phyloP scores from a whole-genome alignment of 768 basidiomycete species.

The Naganishia onofrii region DNA sequence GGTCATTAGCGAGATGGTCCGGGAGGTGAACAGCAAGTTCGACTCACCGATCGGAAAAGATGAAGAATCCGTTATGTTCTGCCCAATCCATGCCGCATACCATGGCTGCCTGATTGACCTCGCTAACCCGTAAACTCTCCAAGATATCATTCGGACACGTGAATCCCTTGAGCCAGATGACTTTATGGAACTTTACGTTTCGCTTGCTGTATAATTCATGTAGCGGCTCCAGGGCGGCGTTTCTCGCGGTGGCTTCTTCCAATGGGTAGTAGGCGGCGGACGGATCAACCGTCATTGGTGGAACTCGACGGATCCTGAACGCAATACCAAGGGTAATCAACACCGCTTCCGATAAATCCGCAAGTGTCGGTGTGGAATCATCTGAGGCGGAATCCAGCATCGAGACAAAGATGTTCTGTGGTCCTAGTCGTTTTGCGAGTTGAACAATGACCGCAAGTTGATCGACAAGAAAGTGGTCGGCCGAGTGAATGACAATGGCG shows the following conservation, averaged over 20 bases:
- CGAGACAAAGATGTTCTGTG: constrained; percentile 87
- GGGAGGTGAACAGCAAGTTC: background rate
- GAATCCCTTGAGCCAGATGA: constrained; percentile 98
- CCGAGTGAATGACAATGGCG: constrained; percentile 92
- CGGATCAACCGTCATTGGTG: constrained; percentile 86
- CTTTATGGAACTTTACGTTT: constrained; percentile 78
- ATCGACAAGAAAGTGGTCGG: constrained; percentile 98
- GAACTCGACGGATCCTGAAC: constrained; percentile 85
- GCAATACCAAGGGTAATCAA: constrained; percentile 88
- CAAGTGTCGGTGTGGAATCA: constrained; percentile 90
- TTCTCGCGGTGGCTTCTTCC: constrained; percentile 91
- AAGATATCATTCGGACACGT: constrained; percentile 98
- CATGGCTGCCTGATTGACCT: constrained; percentile 90
- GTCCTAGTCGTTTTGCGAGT: constrained; percentile 83
- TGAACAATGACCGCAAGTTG: constrained; percentile 98
- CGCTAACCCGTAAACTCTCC: constrained; percentile 87
- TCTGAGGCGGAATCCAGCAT: constrained; percentile 96
- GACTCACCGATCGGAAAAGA: constrained; percentile 89
- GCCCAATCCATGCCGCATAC: constrained; percentile 99
- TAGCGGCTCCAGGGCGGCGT: constrained; percentile 86
- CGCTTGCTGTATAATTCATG: constrained; percentile 73
- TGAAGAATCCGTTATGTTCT: constrained; percentile 93
- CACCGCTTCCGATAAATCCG: constrained; percentile 92
- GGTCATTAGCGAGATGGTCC: background rate
- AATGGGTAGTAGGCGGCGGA: constrained; percentile 87